phyloP scores from a whole-genome alignment of 176 grass and related monocot genomes.

The Canna indica region DNA sequence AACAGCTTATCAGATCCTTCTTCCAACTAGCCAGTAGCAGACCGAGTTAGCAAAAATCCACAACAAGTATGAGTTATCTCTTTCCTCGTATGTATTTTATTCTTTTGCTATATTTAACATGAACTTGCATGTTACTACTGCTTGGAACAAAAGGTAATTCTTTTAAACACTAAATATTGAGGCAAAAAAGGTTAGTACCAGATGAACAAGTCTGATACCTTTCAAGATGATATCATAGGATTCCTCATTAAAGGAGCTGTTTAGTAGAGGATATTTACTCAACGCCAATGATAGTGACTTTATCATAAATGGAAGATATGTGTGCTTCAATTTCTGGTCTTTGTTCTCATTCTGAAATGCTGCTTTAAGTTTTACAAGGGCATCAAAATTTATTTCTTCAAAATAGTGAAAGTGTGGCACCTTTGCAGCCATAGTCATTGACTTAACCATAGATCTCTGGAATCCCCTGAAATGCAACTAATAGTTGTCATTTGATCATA shows the following conservation, averaged over 20 bases:
- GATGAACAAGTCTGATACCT: slow-evolving; percentile 37
- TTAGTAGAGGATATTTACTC: slow-evolving; percentile 75
- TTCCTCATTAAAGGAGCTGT: slow-evolving; percentile 76
- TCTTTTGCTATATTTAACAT: neutral
- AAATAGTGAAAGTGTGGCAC: slow-evolving; percentile 94
- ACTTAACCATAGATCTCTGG: slow-evolving; percentile 87
- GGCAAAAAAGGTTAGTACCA: neutral
- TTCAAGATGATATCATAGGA: slow-evolving; percentile 67
- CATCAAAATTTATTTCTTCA: slow-evolving; percentile 90
- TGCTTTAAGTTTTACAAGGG: slow-evolving; percentile 62
- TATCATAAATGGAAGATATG: slow-evolving; percentile 86
- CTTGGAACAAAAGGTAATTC: neutral
- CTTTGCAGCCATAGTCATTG: slow-evolving; percentile 79
- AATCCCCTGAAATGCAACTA: slow-evolving; percentile 60
- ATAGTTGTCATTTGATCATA: neutral
- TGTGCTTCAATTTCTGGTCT: slow-evolving; percentile 74
- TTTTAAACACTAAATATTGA: neutral
- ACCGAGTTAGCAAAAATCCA: neutral
- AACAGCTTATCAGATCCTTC: neutral
- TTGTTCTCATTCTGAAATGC: slow-evolving; percentile 67
- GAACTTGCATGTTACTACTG: neutral
- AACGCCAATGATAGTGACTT: slow-evolving; percentile 84
- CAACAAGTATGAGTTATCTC: neutral
- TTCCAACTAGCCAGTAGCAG: neutral
- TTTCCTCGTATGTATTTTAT: neutral